Base-by-base conservation (phyloP, 495 filamentous ascomycete species). In the Penicillium bialowiezense region DNA sequence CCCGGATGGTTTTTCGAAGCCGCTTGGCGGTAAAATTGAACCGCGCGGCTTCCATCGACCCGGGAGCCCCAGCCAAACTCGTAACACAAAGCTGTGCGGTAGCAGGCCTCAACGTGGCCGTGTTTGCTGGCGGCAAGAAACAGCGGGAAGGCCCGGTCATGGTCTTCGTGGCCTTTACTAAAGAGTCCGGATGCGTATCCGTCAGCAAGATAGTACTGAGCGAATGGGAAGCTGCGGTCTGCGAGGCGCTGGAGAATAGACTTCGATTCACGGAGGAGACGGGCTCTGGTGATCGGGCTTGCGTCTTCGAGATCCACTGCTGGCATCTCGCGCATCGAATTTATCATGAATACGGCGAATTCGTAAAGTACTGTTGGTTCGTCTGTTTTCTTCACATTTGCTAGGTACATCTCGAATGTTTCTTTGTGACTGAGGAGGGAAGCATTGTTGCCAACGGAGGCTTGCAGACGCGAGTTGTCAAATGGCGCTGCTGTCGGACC, bases 1-100 rank as follows among this genome's bases (percentile, higher is more conserved):
- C 93, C 93, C 0, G 93, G 93, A 52, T 99, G 93, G 51, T 88
- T 89, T 67, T 96, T 97, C 3, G 90, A 88, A 10, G 95, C 92
- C 2, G 91, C 82, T 41, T 88, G 84, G 19, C 93, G 85, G 63
- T 95, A 89, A 68, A 95, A 99, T 59, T 96, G 89, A 13, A 91
- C 88, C 17, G 95, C 95, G 70, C 96, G 95, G 29, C 84, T 79
- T 33, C 84, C 84, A 60, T 97, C 92, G 50, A 88, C 89, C 28
- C 89, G 81, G 48, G 85, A 91, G 17, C 93, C 93, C 93, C 95
- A 97, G 52, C 91, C 95, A 69, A 96, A 97, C 62, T 99, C 93
- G 69, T 96, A 97, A 73, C 92, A 97, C 29, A 99, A 73, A 3
- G 87, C 93, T 38, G 92, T 86, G 43, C 93, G 87, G 70, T 96